Conservation (phyloP, 148 eudicot species). For the Fagopyrum esculentum region DNA sequence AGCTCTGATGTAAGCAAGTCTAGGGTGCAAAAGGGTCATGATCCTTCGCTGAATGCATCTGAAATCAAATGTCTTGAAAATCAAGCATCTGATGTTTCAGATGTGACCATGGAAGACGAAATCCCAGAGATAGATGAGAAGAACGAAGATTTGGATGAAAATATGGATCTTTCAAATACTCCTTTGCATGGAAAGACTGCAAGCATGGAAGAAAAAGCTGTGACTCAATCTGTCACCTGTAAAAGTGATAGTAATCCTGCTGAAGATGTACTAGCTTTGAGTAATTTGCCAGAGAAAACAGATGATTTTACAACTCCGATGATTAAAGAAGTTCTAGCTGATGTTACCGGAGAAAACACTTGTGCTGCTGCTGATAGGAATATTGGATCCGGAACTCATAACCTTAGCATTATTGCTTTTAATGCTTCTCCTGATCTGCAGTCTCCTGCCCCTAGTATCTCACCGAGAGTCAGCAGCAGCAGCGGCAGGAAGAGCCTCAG, state of each 20-base stretch:
- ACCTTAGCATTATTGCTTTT: conserved; percentile 28
- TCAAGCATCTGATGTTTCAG: conserved; percentile 40
- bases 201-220: conserved; percentile 11
- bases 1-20: background rate
- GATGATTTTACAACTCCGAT: background rate
- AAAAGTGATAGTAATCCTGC: conserved; percentile 13
- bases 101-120: conserved; percentile 68
- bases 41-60: conserved; percentile 15
- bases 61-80: conserved; percentile 19
- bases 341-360: conserved; percentile 4
- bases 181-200: background rate
- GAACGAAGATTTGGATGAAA: conserved; percentile 22
- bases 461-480: conserved; percentile 47
- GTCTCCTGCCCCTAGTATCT: conserved; percentile 73
- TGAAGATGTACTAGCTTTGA: conserved; percentile 12
- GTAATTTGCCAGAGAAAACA: conserved; percentile 13
- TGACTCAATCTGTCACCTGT: conserved; percentile 1
- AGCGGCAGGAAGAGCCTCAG: conserved; percentile 73
- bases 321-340: conserved; percentile 8
- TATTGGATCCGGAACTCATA: conserved; percentile 25
- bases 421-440: conserved; percentile 54
- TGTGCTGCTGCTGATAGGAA: background rate
- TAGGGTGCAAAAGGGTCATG: background rate
- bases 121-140: conserved; percentile 26
- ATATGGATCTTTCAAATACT: background rate